A percentile compares a stretch with the other conserved stretches of the same genome.
Evolutionary conservation across 495 filamentous ascomycete species (phyloP).

Genomic region (Cryomyces minteri): DNA sequence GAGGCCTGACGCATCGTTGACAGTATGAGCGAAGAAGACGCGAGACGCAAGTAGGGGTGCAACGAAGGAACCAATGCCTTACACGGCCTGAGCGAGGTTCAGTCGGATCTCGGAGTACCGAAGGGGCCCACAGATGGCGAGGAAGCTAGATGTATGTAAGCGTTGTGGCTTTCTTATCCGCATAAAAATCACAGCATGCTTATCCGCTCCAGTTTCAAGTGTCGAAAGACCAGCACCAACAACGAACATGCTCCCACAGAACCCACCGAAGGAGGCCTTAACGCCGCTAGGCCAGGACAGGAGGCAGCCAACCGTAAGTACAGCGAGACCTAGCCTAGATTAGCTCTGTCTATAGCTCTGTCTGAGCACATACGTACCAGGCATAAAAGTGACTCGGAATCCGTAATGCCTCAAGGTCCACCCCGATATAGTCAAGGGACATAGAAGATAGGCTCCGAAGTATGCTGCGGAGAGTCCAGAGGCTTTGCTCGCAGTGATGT

Average conservation of each 20-base stretch:
- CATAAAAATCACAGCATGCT: too few species aligned
- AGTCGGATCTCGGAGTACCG: slow-evolving; percentile 38
- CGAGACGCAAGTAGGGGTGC: slow-evolving; percentile 47
- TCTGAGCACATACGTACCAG: neutral
- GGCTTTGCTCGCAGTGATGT: neutral
- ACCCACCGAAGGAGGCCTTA: slow-evolving; percentile 36
- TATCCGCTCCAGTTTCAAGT: slow-evolving; percentile 37
- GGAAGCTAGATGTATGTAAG: slow-evolving; percentile 29
- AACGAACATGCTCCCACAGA: slow-evolving; percentile 40
- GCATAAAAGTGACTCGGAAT: neutral
- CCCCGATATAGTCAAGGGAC: slow-evolving; percentile 1
- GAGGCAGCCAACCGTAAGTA: slow-evolving; percentile 21
- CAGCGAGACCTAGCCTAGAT: neutral
- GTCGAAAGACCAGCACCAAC: slow-evolving; percentile 36
- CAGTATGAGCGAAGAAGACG: slow-evolving; percentile 30
- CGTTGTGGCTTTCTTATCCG: too few species aligned
- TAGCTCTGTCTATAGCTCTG: too few species aligned
- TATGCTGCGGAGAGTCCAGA: slow-evolving; percentile 1
- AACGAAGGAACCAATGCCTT: slow-evolving; percentile 47
- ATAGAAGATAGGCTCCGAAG: slow-evolving; percentile 1
- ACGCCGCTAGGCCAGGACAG: slow-evolving; percentile 36
- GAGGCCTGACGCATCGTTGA: slow-evolving; percentile 11
- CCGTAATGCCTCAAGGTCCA: neutral
- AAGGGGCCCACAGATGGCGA: slow-evolving; percentile 30
- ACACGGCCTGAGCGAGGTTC: slow-evolving; percentile 48